These are phyloP conservation scores for Maudiozyma barnettii DNA, from an alignment of 805 yeast species.

Conservation along the genomic window DNA sequence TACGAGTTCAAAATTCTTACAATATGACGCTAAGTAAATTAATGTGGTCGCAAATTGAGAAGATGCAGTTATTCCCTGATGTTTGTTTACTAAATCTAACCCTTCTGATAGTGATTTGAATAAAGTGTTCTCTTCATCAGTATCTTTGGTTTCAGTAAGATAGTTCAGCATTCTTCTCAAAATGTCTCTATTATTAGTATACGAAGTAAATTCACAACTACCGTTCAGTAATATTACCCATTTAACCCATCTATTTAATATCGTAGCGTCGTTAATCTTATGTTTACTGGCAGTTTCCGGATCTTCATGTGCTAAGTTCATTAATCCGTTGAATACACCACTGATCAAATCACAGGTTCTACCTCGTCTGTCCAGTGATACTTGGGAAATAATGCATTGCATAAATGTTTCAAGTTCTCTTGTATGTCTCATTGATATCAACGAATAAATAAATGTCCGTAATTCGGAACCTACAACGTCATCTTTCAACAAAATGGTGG, in stretches of 20 bases:
- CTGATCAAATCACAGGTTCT: slow-evolving; percentile 13
- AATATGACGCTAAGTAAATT: slow-evolving; percentile 13
- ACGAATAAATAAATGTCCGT: slow-evolving; percentile 13
- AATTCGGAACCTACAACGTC: slow-evolving; percentile 14
- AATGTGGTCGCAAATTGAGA: slow-evolving; percentile 25
- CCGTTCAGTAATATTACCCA: slow-evolving; percentile 20
- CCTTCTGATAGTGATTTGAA: slow-evolving; percentile 1
- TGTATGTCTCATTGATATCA: slow-evolving; percentile 9
- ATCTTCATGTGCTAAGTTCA: not conserved
- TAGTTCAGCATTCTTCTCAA: slow-evolving; percentile 2
- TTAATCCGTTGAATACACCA: slow-evolving; percentile 9
- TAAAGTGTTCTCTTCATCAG: not conserved
- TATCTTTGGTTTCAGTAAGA: not conserved
- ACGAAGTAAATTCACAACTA: slow-evolving; percentile 19
- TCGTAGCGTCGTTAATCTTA: slow-evolving; percentile 4
- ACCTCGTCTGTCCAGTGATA: slow-evolving; percentile 12
- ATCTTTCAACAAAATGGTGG: slow-evolving; percentile 1
- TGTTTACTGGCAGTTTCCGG: not conserved
- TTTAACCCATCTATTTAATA: slow-evolving; percentile 17
- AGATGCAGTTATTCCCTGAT: slow-evolving; percentile 15
- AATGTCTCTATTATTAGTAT: slow-evolving; percentile 11
- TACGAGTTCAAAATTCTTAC: slow-evolving; percentile 9
- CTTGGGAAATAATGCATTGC: slow-evolving; percentile 15
- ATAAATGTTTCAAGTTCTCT: slow-evolving; percentile 9
- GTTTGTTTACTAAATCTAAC: slow-evolving; percentile 8